Evolutionary conservation across 148 eudicot species (phyloP), one percentile per base, ranked within the genome.

Genomic region (Persicaria maculosa): DNA sequence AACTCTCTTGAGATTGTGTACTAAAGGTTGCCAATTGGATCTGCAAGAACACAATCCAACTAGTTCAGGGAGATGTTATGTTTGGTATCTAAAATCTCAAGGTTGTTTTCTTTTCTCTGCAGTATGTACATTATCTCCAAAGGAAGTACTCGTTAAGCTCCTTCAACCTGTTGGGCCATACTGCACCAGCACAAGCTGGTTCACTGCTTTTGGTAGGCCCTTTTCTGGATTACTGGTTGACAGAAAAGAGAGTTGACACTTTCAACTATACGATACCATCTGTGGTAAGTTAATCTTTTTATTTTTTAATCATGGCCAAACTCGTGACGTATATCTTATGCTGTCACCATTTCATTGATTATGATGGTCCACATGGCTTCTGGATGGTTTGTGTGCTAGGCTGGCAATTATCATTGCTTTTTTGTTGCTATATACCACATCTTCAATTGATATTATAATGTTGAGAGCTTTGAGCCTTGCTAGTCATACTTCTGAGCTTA

Each of bases 141-240:
- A 71, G 54, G 73, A 71, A 45, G 50, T 71, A 71, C 73, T 47
- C 73, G n/a, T 48, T 71, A 44, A 71, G 73, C 73, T 71, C 73
- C 73, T 71, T 71, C 25, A 71, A 71, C 53, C 73, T 71, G 16
- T 22, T 71, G 73, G 73, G 73, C 8, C 73, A 71, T 71, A 71
- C 73, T 47, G 73, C 73, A 47, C 73, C 73, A 45, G 73, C 73
- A 46, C 73, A 71, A 48, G 73, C 73, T 71, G 73, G 73, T 36
- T 45, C 73, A 31, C 6, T 71, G 54, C 73, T 71, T 47, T 71
- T 71, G 43, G 73, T 71, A 45, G 73, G 73, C 73, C 73, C 73
- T 22, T 71, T 71, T 71, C 40, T 71, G 73, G 73, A 71, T 48
- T 71, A 71, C 40, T 71, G 73, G 73, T n/a, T 71, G 73, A 71